phyloP scores from a whole-genome alignment of 768 basidiomycete genomes.

The Termitomyces heimii region DNA sequence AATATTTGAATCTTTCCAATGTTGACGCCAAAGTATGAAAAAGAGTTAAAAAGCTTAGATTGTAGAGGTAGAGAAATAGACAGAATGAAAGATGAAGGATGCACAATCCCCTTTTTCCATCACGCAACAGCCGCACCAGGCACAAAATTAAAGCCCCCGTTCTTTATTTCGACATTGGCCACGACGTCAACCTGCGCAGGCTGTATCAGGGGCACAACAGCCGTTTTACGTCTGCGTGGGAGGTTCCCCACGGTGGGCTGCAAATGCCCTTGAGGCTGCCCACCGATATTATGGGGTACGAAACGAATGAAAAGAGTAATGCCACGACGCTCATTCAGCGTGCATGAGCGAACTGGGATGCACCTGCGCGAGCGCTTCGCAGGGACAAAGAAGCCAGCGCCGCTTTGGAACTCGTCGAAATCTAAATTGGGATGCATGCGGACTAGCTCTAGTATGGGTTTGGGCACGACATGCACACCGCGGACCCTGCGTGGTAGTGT shows the following conservation, averaged over 20 bases:
- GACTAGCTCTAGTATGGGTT: background rate
- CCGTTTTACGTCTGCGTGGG: conserved; percentile 1
- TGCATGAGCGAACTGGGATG: background rate
- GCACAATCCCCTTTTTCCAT: background rate
- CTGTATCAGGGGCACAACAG: background rate
- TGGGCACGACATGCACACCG: background rate
- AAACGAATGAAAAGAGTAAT: conserved; percentile 3
- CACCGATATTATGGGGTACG: conserved; percentile 1
- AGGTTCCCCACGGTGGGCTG: conserved; percentile 4
- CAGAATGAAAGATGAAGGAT: background rate
- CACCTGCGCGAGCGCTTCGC: background rate
- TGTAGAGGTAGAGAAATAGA: background rate
- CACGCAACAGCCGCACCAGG: background rate
- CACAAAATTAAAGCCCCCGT: background rate
- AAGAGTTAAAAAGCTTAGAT: background rate
- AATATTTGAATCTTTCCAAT: background rate
- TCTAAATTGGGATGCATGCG: background rate
- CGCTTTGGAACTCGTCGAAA: background rate
- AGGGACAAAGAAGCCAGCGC: background rate
- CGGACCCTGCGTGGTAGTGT: background rate
- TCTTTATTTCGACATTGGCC: background rate
- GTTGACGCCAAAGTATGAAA: background rate
- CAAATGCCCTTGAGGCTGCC: conserved; percentile 9
- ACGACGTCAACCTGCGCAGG: background rate
- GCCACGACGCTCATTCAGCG: conserved; percentile 6